Evolutionary conservation across 306 rosid species (phyloP), one percentile per base, ranked within the genome.

Genomic region (Vigna unguiculata): DNA sequence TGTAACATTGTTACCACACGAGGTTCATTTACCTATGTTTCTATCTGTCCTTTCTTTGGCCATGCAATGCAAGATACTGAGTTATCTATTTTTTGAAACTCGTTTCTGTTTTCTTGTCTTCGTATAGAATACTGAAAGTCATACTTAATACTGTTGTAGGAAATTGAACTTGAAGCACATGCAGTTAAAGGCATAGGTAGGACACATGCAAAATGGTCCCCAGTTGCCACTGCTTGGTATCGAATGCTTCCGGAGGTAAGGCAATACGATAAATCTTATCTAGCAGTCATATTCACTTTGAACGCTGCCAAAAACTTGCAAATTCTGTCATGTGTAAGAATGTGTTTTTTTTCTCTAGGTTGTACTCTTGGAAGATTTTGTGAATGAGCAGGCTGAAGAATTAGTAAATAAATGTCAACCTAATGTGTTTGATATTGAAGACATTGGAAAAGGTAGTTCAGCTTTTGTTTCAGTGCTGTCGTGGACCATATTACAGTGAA

Each of bases 131-230:
- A 57, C 72, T 71, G 45, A 34, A 25, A 36, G 53, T 7, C 13
- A 11, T 78, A 67, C 54, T 51, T 60, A 15, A 19, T 61, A 14
- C 43, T 73, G 76, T 57, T 54, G 60, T 82, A 95, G 99, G 99
- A 89, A 87, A 92, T 95, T 68, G 99, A 95, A 84, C 89, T 95
- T 41, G 99, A 95, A 90, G 97, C 84, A 46, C 99, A 89, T 85
- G 99, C 97, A 66, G 97, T 95, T 61, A 95, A 95, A 89, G 99
- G 99, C 55, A 25, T 90, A 65, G 99, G 99, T 77, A 90, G 82
- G 89, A 89, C 91, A 51, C 99, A 95, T 71, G 97, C 99, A 80
- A 95, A 95, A 80, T 95, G 99, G 97, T 95, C 97, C 6, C 99
- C 99, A 0, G 99, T 92, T 85, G 90, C 91, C 48, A 93, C 99